phyloP scores from a whole-genome alignment of 2,329 filamentous ascomycete species.

The Sporothrix brasiliensis region DNA sequence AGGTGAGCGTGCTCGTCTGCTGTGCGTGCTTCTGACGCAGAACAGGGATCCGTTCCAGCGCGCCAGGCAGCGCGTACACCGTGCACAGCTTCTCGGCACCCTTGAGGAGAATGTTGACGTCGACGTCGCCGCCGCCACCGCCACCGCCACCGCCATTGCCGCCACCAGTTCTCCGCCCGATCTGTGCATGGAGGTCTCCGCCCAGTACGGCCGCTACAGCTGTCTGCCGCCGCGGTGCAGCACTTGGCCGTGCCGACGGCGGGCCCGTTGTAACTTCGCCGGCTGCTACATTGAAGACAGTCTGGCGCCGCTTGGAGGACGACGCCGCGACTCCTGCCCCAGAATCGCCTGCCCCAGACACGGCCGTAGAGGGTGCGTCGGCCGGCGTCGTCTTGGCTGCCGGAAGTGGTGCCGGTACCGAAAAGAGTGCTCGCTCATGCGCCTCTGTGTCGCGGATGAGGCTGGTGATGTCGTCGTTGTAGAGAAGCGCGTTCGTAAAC shows the following conservation, averaged over 20 bases:
- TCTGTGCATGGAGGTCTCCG: slow-evolving; percentile 80
- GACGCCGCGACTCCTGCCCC: slow-evolving; percentile 45
- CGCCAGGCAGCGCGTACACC: slow-evolving; percentile 83
- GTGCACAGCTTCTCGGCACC: slow-evolving; percentile 88
- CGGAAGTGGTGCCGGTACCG: slow-evolving; percentile 78
- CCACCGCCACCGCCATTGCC: slow-evolving; percentile 44
- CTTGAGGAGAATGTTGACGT: slow-evolving; percentile 80
- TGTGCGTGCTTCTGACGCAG: slow-evolving; percentile 72
- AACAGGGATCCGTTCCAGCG: slow-evolving; percentile 71
- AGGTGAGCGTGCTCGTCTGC: slow-evolving; percentile 71
- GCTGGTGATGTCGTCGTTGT: slow-evolving; percentile 86
- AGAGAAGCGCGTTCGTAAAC: slow-evolving; percentile 90
- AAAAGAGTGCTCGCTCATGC: slow-evolving; percentile 94
- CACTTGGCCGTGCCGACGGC: slow-evolving; percentile 48
- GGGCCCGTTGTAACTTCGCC: slow-evolving; percentile 64
- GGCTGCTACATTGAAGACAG: slow-evolving; percentile 66
- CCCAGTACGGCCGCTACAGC: slow-evolving; percentile 90
- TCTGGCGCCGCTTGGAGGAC: slow-evolving; percentile 59
- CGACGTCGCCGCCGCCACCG: slow-evolving; percentile 62
- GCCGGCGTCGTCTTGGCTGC: slow-evolving; percentile 46
- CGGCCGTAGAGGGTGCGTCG: background rate
- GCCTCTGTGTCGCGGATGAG: slow-evolving; percentile 93
- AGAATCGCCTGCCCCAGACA: background rate
- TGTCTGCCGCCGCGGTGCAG: slow-evolving; percentile 68
- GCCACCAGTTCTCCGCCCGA: slow-evolving; percentile 59